Conservation (phyloP, 306 rosid genomes). For the Hippophae rhamnoides region DNA sequence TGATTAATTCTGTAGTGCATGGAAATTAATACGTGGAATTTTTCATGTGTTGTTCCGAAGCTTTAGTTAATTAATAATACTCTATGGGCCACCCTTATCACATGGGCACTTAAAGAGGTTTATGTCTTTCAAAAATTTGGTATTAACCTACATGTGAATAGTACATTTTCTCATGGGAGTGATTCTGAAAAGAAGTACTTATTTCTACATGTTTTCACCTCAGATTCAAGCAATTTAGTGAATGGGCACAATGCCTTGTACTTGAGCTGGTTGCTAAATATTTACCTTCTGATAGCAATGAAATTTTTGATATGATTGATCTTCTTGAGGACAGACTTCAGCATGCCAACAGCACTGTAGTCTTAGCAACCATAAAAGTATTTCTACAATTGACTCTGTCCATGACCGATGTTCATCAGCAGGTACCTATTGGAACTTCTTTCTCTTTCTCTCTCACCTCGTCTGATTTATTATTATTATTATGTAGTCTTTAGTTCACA, state of each 20-base stretch:
- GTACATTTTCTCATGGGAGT: conserved; percentile 6
- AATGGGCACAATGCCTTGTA: conserved; percentile 95
- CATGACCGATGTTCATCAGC: conserved; percentile 98
- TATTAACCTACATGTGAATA: conserved; percentile 12
- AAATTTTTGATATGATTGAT: conserved; percentile 96
- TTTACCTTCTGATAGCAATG: conserved; percentile 71
- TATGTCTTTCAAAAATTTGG: conserved; percentile 4
- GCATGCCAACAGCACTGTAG: conserved; percentile 99
- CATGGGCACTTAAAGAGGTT: background rate
- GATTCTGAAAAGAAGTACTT: conserved; percentile 17
- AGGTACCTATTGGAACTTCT: conserved; percentile 42
- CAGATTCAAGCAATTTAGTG: conserved; percentile 91
- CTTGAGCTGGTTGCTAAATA: conserved; percentile 85
- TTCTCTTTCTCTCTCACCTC: background rate
- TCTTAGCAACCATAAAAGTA: conserved; percentile 84
- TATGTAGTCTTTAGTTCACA: no score
- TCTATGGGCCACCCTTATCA: background rate
- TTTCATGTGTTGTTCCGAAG: background rate
- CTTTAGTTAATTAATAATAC: background rate
- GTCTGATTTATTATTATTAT: background rate
- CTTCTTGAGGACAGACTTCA: conserved; percentile 99
- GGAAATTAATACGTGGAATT: background rate
- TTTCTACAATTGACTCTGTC: conserved; percentile 94
- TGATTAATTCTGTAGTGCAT: conserved; percentile 1
- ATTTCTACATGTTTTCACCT: conserved; percentile 16